These are phyloP conservation scores for Verticillium alfalfae DNA, from an alignment of 2,329 filamentous ascomycete genomes.

Conservation along the genomic window DNA sequence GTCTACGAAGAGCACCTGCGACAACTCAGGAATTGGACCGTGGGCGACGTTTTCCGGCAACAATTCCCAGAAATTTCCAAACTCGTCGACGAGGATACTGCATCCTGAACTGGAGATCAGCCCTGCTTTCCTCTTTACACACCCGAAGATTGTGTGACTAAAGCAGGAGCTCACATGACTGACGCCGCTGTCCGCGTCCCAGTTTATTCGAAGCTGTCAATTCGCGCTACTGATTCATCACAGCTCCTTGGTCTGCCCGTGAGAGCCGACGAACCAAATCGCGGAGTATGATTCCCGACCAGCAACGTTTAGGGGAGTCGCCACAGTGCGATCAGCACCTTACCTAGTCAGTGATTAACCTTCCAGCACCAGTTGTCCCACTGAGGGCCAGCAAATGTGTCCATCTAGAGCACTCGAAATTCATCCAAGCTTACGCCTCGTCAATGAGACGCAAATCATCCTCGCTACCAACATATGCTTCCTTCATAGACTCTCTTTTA, in stretches of 20 bases:
- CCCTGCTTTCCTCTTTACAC: too few relatives aligned
- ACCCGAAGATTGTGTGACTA: too few relatives aligned
- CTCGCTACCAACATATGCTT: too few relatives aligned
- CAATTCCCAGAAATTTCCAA: conserved; percentile 17
- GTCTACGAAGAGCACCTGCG: conserved; percentile 23
- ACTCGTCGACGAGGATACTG: conserved; percentile 16
- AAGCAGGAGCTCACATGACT: too few relatives aligned
- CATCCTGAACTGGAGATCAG: not conserved
- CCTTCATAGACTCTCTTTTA: too few relatives aligned
- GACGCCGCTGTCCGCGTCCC: not conserved
- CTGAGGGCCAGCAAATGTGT: too few relatives aligned
- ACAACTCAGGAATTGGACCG: conserved; percentile 21
- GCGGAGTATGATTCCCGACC: not conserved
- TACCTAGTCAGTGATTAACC: not conserved
- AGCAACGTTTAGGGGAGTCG: not conserved
- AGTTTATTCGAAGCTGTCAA: too few relatives aligned
- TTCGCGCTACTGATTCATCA: not conserved
- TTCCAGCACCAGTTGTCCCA: too few relatives aligned
- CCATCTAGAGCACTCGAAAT: too few relatives aligned
- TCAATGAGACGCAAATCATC: too few relatives aligned
- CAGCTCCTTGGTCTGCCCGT: too few relatives aligned
- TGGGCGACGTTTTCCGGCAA: conserved; percentile 17
- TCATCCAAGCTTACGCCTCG: too few relatives aligned
- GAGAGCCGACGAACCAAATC: not conserved
- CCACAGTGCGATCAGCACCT: not conserved